These are phyloP conservation scores for Melampsora americana DNA, from an alignment of 1,284 basidiomycete genomes.

Conservation along the genomic window DNA sequence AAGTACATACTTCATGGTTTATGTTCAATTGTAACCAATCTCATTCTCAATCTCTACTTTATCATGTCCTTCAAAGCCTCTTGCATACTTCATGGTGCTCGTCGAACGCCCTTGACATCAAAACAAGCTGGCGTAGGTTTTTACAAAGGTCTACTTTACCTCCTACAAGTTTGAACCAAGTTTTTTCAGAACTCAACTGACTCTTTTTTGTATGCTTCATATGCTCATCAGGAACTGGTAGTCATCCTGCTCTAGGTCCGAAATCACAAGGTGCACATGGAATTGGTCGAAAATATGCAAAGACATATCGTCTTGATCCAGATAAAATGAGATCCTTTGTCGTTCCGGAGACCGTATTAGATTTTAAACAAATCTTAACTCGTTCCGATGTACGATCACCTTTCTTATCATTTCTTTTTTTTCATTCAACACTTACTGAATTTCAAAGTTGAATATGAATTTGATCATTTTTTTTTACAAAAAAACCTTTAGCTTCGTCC, in stretches of 20 bases:
- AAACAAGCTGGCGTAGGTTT: slow-evolving; percentile 32
- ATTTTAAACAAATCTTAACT: slow-evolving; percentile 17
- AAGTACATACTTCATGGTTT: no score
- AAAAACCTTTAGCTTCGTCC: slow-evolving; percentile 25
- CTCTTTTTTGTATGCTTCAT: not conserved
- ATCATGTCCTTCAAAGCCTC: slow-evolving; percentile 26
- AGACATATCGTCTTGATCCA: slow-evolving; percentile 23
- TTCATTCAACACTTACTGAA: not conserved
- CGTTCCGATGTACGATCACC: slow-evolving; percentile 23
- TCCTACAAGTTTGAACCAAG: not conserved
- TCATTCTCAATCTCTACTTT: no score
- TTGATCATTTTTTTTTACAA: not conserved
- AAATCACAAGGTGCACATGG: slow-evolving; percentile 34
- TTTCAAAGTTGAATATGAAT: not conserved
- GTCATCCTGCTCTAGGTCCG: slow-evolving; percentile 31
- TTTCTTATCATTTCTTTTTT: not conserved
- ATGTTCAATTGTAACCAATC: no score
- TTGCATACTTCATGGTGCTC: slow-evolving; percentile 22
- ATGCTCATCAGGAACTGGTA: slow-evolving; percentile 24
- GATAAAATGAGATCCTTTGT: slow-evolving; percentile 37
- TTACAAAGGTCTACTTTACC: slow-evolving; percentile 15
- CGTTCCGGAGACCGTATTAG: slow-evolving; percentile 6
- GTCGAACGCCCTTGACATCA: slow-evolving; percentile 24
- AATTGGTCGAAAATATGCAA: slow-evolving; percentile 1
- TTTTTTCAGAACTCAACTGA: not conserved